These are phyloP conservation scores for Silene conica DNA, from an alignment of 148 eudicot genomes.

Conservation along the genomic window DNA sequence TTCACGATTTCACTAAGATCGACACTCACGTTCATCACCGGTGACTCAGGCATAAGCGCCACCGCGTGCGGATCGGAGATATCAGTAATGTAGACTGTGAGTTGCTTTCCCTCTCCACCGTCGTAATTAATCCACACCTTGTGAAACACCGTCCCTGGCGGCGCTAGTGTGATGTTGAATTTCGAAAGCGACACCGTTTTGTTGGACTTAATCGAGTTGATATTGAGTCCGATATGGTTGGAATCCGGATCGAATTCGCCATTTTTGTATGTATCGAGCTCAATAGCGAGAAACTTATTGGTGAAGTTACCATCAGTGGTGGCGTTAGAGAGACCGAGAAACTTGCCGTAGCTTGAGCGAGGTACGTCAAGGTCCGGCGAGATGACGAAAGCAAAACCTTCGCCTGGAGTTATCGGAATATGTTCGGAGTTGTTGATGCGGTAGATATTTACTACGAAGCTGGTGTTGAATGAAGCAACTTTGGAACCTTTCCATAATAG, in stretches of 20 bases:
- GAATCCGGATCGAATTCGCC: constrained; percentile 52
- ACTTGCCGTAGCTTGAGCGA: constrained; percentile 40
- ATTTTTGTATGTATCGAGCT: constrained; percentile 60
- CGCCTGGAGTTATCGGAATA: constrained; percentile 29
- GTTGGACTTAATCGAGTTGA: constrained; percentile 46
- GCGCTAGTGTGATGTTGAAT: constrained; percentile 39
- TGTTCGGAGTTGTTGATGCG: constrained; percentile 9
- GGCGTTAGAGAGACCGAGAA: constrained; percentile 60
- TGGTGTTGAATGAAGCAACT: constrained; percentile 55
- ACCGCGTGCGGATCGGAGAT: constrained; percentile 9
- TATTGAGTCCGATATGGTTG: constrained; percentile 69
- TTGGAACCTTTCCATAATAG: constrained; percentile 42
- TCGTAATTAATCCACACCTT: constrained; percentile 71
- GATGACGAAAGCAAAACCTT: constrained; percentile 64
- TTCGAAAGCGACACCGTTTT: constrained; percentile 28
- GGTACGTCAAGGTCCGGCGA: constrained; percentile 41
- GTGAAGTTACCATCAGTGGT: constrained; percentile 32
- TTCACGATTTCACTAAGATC: constrained; percentile 43
- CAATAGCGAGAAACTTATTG: constrained; percentile 60
- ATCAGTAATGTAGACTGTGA: constrained; percentile 52
- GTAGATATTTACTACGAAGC: constrained; percentile 53
- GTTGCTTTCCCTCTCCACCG: constrained; percentile 40
- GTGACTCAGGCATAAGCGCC: constrained; percentile 34
- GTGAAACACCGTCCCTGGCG: constrained; percentile 36
- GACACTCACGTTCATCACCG: constrained; percentile 38